Evolutionary conservation across 1,284 basidiomycete species (phyloP), one percentile per base, ranked within the genome.

Genomic region (Ganoderma leucocontextum): DNA sequence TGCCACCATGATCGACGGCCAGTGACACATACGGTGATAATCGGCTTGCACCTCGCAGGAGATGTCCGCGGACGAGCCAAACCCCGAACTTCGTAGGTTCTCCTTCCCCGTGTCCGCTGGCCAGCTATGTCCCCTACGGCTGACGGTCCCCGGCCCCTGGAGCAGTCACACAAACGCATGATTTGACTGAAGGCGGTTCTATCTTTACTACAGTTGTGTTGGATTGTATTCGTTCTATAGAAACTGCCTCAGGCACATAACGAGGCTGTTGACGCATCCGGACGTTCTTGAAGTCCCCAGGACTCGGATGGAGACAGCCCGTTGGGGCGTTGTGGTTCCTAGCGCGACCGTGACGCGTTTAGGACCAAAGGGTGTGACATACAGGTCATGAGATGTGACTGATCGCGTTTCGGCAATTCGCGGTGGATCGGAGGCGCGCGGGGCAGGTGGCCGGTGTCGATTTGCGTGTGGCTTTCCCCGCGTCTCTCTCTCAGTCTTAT

Each of bases 301-400:
- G 41, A 42, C 41, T 42, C 15, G 29, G 41, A 42, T 42, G 41
- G 29, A 29, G 29, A 2, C 29, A 29, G 29, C 1, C 29, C 29
- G 29, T 29, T 29, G 29, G 47, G 47, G n/a, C 41, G 4, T 12
- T 49, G n/a, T 47, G n/a, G 22, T 49, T 9, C 47, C 1, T 25
- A 7, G 47, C 10, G 10, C 47, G n/a, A 49, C n/a, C 22, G 10
- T 19, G n/a, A 49, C n/a, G n/a, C 22, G n/a, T 12, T 25, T 19
- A 10, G 19, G n/a, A 53, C 49, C 52, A 33, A 19, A 33, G 52
- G 29, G 52, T 22, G 70, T 71, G 67, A 71, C 70, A 9, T 3
- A 39, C 2, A n/a, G 9, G n/a, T 65, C 70, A 71, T 62, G 70
- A 65, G 70, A 58, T 22, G 70, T 71, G 70, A 71, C 70, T 59